Conservation (phyloP, 192 early-diverging fungal genomes). For the Physocladia obscura region DNA sequence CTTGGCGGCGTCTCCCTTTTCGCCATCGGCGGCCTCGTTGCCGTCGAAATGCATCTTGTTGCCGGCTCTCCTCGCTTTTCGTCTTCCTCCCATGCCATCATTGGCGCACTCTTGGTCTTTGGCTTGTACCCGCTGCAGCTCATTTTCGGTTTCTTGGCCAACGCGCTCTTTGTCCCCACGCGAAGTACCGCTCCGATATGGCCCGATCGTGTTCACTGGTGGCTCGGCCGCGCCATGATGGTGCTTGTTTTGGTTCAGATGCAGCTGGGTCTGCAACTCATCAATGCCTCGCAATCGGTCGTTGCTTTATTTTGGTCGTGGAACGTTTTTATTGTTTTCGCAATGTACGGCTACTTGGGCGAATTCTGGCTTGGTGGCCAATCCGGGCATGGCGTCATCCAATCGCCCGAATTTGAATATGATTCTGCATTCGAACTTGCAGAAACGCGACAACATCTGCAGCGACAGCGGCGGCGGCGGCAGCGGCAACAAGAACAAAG, state of each 20-base stretch:
- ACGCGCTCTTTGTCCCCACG: conserved; percentile 24
- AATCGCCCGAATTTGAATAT: too few species aligned
- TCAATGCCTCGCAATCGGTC: too few species aligned
- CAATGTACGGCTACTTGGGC: too few species aligned
- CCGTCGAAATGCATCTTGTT: conserved; percentile 19
- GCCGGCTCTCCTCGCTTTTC: not conserved
- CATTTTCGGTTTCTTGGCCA: conserved; percentile 29
- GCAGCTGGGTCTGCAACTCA: conserved; percentile 9
- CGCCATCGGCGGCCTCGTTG: conserved; percentile 18
- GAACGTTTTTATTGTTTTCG: too few species aligned
- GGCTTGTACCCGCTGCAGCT: conserved; percentile 22
- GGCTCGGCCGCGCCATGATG: conserved; percentile 12
- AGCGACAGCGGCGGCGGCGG: too few species aligned
- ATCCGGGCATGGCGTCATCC: too few species aligned
- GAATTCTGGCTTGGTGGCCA: too few species aligned
- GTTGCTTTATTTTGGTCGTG: too few species aligned
- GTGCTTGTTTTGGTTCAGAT: not conserved
- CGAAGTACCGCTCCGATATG: conserved; percentile 24
- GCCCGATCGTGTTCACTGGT: conserved; percentile 39
- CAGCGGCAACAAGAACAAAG: too few species aligned
- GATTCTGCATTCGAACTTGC: too few species aligned
- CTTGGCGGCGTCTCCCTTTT: conserved; percentile 18
- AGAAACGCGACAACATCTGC: too few species aligned
- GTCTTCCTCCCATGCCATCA: conserved; percentile 11
- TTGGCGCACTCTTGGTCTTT: conserved; percentile 4